Base-by-base conservation (phyloP, 257 asterid genomes). In the Solanum corneliomulleri region DNA sequence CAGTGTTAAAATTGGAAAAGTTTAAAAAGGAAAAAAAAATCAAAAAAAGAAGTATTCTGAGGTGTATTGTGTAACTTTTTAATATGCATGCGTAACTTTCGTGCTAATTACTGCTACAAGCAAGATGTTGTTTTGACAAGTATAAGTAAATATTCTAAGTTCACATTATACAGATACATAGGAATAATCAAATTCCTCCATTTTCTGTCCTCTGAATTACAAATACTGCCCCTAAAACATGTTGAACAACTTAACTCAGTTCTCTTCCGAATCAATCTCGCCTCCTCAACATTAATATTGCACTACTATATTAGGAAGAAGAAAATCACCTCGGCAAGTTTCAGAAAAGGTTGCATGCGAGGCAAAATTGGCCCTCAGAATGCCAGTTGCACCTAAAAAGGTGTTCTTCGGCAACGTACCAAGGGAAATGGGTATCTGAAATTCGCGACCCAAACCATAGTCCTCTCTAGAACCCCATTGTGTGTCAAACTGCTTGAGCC, bases 341-440 rank as follows among this genome's bases (percentile, higher is more conserved):
- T 90, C 86, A 91, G 92, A 12, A 93, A 94, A 49, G 98, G 98
- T 2, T 95, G 95, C 93, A 95, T 91, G 96, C 29, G 95, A 6
- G 98, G 99, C 6, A 95, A 96, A 84, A 98, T 98, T 3, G 98
- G 97, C 13, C 99, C 97, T 1, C 93, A 95, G 85, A 96, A 96
- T 80, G 95, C 94, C 13, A 21, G 92, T 1, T 95, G 99, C 90
- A 89, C 92, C 0, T 94, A 90, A 90, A 96, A 95, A 80, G 98
- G 99, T 1, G 99, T 96, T 4, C 33, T 96, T 4, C 16, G 16
- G 33, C 99, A 96, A 71, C 91, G 97, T 14, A 93, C 66, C 11
- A 18, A 20, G 66, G 98, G 1, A 96, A 96, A 85, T 95, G 99
- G 99, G 99, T n/a, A 5, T 93, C 97, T 9, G 98, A 27, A 27